These are phyloP conservation scores for Tricholoma furcatifolium DNA, from an alignment of 768 basidiomycete genomes.

Conservation along the genomic window DNA sequence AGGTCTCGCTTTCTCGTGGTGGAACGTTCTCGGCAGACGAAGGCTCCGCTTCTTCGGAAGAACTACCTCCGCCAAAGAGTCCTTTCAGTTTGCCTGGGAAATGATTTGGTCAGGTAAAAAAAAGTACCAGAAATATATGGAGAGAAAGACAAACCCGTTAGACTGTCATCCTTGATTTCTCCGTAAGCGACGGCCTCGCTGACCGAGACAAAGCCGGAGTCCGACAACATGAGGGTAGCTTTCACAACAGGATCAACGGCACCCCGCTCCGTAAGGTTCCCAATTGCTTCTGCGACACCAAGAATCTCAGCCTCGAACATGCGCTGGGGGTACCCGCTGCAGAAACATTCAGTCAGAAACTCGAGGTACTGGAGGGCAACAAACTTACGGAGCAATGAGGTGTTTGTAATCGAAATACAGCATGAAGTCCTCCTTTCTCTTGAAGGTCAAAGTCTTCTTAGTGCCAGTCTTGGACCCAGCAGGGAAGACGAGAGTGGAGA, in stretches of 20 bases:
- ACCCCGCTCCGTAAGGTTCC: constrained; percentile 81
- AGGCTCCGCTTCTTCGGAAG: constrained; percentile 37
- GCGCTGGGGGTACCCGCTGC: constrained; percentile 69
- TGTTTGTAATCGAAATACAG: constrained; percentile 78
- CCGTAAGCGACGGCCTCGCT: constrained; percentile 77
- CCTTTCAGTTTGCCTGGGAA: constrained; percentile 79
- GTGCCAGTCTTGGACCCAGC: constrained; percentile 72
- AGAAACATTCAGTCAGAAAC: constrained; percentile 3
- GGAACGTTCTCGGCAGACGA: constrained; percentile 39
- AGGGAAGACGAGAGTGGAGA: constrained; percentile 77
- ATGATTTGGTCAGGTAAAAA: constrained; percentile 3
- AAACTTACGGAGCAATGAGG: constrained; percentile 55
- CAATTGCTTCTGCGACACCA: constrained; percentile 74
- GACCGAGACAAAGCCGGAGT: constrained; percentile 83
- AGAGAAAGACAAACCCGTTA: constrained; percentile 61
- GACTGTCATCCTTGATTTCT: constrained; percentile 78
- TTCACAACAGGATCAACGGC: constrained; percentile 84
- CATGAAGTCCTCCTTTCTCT: constrained; percentile 79
- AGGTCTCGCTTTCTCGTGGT: constrained; percentile 35
- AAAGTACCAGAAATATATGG: background rate
- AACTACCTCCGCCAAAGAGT: constrained; percentile 69
- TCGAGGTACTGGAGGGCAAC: background rate
- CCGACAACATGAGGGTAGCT: constrained; percentile 78
- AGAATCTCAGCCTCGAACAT: constrained; percentile 71
- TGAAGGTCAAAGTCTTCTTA: constrained; percentile 86